Evolutionary conservation across 345 rosid species (phyloP), one percentile per base, ranked within the genome.

Genomic region (Nephelium lappaceum): DNA sequence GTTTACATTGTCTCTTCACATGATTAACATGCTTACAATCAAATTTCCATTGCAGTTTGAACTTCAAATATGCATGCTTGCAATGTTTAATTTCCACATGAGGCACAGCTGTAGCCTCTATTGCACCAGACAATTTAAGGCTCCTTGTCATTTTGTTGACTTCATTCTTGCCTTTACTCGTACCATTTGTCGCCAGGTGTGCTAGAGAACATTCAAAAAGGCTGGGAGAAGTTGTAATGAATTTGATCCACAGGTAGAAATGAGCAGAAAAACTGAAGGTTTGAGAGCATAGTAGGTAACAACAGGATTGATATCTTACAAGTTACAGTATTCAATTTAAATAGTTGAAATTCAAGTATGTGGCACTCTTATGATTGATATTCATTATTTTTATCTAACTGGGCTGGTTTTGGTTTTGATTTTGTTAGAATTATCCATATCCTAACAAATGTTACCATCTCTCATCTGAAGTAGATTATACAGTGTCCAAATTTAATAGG

Each of bases 31-130:
- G 79, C 89, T 91, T 71, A 87, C 90, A 25, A 76, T 76, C 14
- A 85, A 87, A 12, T 91, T 89, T 45, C 93, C 95, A 0, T 9
- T 87, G 82, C 88, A 79, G 57, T 80, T 87, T 61, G 87, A 89
- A 85, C 87, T 90, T 71, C 90, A 83, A 64, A 47, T 88, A 1
- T 90, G 87, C 25, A 74, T 88, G 80, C 0, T 72, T 5, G 77
- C 91, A 47, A 76, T 88, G 85, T 82, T 67, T n/a, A n/a, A n/a
- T n/a, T 71, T 72, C 71, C 83, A 79, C 93, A 0, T 83, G 81
- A 42, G 85, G 79, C 79, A 82, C 85, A 0, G 81, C 88, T 12
- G 72, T 89, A 78, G 0, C 63, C 31, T 71, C 24, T 76, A 58
- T 86, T 36, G 78, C 92, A 36, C 90, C 87, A 5, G 81, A 75